These are phyloP conservation scores for Septoria linicola DNA, from an alignment of 2,329 filamentous ascomycete species.

Conservation along the genomic window DNA sequence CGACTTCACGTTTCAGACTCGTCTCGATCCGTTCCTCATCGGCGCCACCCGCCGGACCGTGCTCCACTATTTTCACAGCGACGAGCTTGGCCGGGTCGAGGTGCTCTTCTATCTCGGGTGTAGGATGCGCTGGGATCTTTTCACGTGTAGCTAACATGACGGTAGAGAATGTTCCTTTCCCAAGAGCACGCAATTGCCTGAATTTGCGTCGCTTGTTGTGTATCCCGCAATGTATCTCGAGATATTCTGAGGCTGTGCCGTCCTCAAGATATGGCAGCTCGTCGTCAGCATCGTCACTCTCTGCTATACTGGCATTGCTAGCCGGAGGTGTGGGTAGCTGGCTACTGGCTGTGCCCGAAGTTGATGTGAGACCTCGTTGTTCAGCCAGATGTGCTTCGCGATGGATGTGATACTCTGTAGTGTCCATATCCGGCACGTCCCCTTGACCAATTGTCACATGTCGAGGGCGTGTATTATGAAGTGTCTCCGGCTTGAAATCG, in stretches of 20 bases:
- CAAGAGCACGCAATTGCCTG: conserved; percentile 75
- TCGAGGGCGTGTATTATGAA: conserved; percentile 64
- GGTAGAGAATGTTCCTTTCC: conserved; percentile 92
- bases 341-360: conserved; percentile 28
- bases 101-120: conserved; percentile 46
- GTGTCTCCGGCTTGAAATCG: conserved; percentile 76
- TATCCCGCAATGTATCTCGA: conserved; percentile 53
- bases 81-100: conserved; percentile 77
- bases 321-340: conserved; percentile 72
- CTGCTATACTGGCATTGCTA: conserved; percentile 61
- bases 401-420: conserved; percentile 56
- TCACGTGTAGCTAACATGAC: conserved; percentile 89
- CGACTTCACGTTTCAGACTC: conserved; percentile 88
- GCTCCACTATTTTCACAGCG: conserved; percentile 92
- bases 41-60: conserved; percentile 88
- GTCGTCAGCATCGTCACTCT: conserved; percentile 54
- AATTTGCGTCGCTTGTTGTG: conserved; percentile 77
- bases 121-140: conserved; percentile 44
- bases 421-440: conserved; percentile 51
- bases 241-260: conserved; percentile 41
- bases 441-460: conserved; percentile 68
- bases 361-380: conserved; percentile 67
- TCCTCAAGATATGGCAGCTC: conserved; percentile 40
- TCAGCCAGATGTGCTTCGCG: conserved; percentile 80
- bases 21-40: conserved; percentile 92